Conservation (phyloP, 768 basidiomycete genomes). For the Pisolithus orientalis region DNA sequence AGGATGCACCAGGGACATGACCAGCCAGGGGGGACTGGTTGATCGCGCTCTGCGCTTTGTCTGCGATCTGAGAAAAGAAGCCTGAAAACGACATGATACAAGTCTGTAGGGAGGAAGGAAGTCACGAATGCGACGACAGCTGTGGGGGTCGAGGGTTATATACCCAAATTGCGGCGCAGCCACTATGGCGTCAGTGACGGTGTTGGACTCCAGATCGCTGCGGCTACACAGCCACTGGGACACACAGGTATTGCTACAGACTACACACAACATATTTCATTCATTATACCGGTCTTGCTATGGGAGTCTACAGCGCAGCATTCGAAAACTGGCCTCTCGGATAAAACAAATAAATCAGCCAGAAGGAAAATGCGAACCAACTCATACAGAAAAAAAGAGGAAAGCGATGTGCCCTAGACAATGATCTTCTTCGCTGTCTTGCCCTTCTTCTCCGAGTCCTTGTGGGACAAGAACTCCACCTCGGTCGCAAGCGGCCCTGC, state of each 20-base stretch:
- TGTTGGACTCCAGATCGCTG: not conserved
- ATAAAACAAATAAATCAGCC: slow-evolving; percentile 29
- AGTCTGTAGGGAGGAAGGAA: slow-evolving; percentile 10
- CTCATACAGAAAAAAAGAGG: slow-evolving; percentile 11
- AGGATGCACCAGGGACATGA: slow-evolving; percentile 44
- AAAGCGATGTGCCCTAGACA: slow-evolving; percentile 36
- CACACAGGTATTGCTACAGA: not conserved
- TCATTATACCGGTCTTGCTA: slow-evolving; percentile 21
- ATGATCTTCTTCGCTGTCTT: slow-evolving; percentile 75
- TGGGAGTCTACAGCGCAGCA: slow-evolving; percentile 17
- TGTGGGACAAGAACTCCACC: slow-evolving; percentile 91
- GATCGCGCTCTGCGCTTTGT: slow-evolving; percentile 71
- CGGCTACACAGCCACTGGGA: not conserved
- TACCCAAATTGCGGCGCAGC: not conserved
- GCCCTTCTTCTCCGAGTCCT: slow-evolving; percentile 93
- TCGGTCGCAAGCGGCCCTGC: slow-evolving; percentile 88
- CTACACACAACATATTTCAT: slow-evolving; percentile 3
- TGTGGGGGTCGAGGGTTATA: not conserved
- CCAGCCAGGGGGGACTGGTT: slow-evolving; percentile 53
- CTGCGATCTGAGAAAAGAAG: slow-evolving; percentile 62
- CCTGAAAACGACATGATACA: slow-evolving; percentile 49
- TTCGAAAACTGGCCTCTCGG: slow-evolving; percentile 17
- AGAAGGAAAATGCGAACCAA: slow-evolving; percentile 11
- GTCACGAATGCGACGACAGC: not conserved
- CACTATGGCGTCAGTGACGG: not conserved